Conservation (phyloP, 2,329 filamentous ascomycete genomes). For the Scleromitrula shiraiana region DNA sequence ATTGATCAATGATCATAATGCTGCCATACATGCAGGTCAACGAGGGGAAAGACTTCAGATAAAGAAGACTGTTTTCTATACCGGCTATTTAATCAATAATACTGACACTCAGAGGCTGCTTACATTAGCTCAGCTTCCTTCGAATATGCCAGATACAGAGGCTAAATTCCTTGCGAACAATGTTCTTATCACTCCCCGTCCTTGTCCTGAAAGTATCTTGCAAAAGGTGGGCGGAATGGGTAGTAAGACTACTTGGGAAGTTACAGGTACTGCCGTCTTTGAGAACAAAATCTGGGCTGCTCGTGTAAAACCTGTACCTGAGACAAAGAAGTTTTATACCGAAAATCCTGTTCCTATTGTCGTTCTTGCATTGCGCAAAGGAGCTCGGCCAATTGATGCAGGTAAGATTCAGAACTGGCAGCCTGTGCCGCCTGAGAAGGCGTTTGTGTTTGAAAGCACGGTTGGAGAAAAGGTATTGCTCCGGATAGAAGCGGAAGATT, state of each 20-base stretch:
- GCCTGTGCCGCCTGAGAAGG: conserved; percentile 60
- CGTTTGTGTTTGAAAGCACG: conserved; percentile 70
- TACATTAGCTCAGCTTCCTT: conserved; percentile 57
- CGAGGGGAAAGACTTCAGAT: conserved; percentile 52
- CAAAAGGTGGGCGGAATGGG: conserved; percentile 83
- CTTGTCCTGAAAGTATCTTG: conserved; percentile 63
- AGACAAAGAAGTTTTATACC: conserved; percentile 62
- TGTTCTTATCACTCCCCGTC: conserved; percentile 79
- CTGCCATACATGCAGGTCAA: conserved; percentile 38
- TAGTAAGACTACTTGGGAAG: conserved; percentile 74
- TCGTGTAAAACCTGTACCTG: conserved; percentile 63
- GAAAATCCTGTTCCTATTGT: conserved; percentile 73
- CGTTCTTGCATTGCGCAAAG: conserved; percentile 72
- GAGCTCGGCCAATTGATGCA: conserved; percentile 70
- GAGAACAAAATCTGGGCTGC: conserved; percentile 87
- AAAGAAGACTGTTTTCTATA: conserved; percentile 84
- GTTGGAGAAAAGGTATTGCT: conserved; percentile 83
- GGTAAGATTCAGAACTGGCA: conserved; percentile 78
- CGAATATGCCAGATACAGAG: conserved; percentile 56
- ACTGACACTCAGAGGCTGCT: conserved; percentile 66
- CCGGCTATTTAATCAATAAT: conserved; percentile 75
- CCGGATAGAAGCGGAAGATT: conserved; percentile 66
- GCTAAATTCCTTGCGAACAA: conserved; percentile 80
- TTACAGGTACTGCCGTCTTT: conserved; percentile 65
- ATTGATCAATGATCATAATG: conserved; percentile 84